These are phyloP conservation scores for Neurospora intermedia DNA, from an alignment of 495 filamentous ascomycete species.

Conservation along the genomic window DNA sequence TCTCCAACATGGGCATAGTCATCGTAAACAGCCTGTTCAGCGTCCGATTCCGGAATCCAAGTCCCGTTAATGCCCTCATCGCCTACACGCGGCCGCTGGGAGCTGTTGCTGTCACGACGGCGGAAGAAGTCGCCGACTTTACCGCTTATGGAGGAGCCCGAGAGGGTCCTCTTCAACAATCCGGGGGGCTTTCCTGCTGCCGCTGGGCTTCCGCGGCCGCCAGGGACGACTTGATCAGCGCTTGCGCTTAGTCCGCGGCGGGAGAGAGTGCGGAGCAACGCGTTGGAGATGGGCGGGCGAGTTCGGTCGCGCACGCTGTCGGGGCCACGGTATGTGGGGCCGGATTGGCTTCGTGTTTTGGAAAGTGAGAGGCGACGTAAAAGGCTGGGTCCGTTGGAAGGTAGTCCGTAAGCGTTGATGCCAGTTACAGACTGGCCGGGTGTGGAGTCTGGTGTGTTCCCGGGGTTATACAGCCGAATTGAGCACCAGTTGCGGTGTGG, in stretches of 20 bases:
- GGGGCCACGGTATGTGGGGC: conserved; percentile 17
- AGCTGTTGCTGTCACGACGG: conserved; percentile 38
- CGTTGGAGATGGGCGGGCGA: conserved; percentile 22
- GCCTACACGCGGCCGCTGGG: conserved; percentile 18
- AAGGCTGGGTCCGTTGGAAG: conserved; percentile 17
- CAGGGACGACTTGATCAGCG: conserved; percentile 31
- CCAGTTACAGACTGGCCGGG: conserved; percentile 37
- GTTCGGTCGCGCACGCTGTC: conserved; percentile 18
- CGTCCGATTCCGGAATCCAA: conserved; percentile 32
- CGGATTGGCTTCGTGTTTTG: conserved; percentile 8
- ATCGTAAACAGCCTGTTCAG: conserved; percentile 19
- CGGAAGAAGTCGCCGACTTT: conserved; percentile 38
- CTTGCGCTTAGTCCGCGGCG: conserved; percentile 22
- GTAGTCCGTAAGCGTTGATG: conserved; percentile 19
- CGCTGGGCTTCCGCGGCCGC: conserved; percentile 15
- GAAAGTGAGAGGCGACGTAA: conserved; percentile 31
- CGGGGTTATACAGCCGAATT: conserved; percentile 72
- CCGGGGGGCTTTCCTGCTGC: conserved; percentile 45
- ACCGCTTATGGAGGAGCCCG: conserved; percentile 16
- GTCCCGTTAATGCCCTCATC: conserved; percentile 42
- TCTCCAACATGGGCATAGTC: conserved; percentile 2
- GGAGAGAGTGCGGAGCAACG: conserved; percentile 29
- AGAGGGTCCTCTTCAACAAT: conserved; percentile 45
- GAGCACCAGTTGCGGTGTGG: conserved; percentile 91
- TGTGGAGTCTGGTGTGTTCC: conserved; percentile 58